Base-by-base conservation (phyloP, 2,329 filamentous ascomycete species). In the Fusarium papillatum region DNA sequence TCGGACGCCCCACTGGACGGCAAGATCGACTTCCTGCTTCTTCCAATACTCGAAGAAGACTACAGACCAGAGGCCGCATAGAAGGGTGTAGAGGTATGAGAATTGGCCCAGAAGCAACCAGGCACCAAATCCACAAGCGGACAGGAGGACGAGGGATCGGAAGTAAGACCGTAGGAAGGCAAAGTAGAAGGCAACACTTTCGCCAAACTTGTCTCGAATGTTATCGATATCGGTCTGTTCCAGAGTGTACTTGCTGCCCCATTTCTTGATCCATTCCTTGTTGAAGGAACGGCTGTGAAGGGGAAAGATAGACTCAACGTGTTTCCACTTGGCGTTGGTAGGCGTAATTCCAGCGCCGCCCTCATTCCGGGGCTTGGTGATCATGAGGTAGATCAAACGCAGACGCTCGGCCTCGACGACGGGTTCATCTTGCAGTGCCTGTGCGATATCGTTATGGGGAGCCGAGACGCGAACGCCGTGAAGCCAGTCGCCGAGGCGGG, bases 41-140 rank as follows among this genome's bases (percentile, higher is more conserved):
- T 97, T 98, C 96, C 96, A 98, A 84, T 94, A 98, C 82, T 98
- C 96, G 68, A 98, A 94, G 81, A 98, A 98, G 60, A 96, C 87
- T 4, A 97, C 92, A 69, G 93, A 93, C 95, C 96, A 98, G n/a
- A 98, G 86, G 39, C 92, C 93, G 81, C 93, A 96, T 55, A 93
- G 88, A 1, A 96, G 83, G 17, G 94, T 95, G 79, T 97, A 98
- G 62, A 95, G 84, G 69, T 92, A 90, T 2, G 96, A 98, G 84
- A 95, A 98, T 69, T 93, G 91, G 11, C 95, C 95, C 0, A 98
- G 87, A n/a, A 98, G 86, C 36, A 96, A 83, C 94, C 95, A 98
- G 16, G 93, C 91, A 1, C 90, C 88, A 48, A 95, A 88, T 5
- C 96, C 96, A 78, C 97, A 92, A 7, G 88, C 92, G 1, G 96